Evolutionary conservation across 139 green algal genomes (phyloP).

Genomic region (Desmodesmus armatus): DNA sequence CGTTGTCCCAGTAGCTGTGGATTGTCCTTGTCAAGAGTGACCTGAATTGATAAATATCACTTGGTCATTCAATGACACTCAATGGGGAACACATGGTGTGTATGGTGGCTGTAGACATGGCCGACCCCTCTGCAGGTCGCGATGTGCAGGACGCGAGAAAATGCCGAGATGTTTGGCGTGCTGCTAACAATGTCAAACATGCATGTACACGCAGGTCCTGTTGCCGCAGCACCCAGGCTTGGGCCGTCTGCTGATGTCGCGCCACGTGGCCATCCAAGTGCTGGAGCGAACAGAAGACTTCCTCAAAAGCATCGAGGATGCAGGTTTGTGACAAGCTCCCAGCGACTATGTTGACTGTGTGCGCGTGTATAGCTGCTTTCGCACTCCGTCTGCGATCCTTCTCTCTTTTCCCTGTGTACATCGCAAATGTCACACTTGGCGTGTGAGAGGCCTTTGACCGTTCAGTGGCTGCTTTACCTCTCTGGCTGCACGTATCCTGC

Average conservation of each 20-base stretch:
- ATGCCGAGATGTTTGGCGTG: not conserved
- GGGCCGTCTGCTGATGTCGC: not conserved
- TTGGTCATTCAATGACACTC: too few relatives aligned
- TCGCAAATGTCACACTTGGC: not conserved
- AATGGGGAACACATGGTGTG: too few relatives aligned
- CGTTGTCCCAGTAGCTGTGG: not conserved
- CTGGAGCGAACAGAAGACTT: constrained; percentile 22
- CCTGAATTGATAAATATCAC: too few relatives aligned
- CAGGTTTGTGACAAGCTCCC: not conserved
- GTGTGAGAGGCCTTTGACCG: not conserved
- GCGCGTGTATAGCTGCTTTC: not conserved
- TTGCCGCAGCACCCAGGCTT: constrained; percentile 7
- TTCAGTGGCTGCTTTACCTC: not conserved
- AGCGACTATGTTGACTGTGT: not conserved
- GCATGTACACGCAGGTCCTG: not conserved
- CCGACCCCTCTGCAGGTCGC: not conserved
- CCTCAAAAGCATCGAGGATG: not conserved
- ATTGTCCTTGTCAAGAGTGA: too few relatives aligned
- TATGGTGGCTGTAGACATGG: not conserved
- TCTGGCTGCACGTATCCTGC: not conserved
- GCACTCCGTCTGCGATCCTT: not conserved
- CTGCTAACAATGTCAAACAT: not conserved
- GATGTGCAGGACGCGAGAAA: too few relatives aligned
- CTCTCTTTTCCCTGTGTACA: not conserved
- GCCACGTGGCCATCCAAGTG: constrained; percentile 2